Conservation (phyloP, 164 flowering plant genomes). For the Vitis labrusca region DNA sequence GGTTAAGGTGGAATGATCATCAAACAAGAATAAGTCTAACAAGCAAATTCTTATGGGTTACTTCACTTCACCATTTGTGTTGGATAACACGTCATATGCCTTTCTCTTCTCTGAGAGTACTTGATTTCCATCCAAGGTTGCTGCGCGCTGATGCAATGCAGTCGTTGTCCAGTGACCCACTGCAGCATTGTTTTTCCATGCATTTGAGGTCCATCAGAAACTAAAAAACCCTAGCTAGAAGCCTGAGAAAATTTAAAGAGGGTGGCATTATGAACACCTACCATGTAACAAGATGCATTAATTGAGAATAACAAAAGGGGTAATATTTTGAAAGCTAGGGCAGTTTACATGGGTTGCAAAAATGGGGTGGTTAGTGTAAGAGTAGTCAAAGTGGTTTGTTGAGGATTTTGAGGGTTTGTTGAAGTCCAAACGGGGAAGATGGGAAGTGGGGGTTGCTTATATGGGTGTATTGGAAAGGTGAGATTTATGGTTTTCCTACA, state of each 20-base stretch:
- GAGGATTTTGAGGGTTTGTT: constrained; percentile 25
- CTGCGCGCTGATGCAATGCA: not conserved
- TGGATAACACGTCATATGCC: constrained; percentile 27
- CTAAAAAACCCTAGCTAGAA: too few relatives aligned
- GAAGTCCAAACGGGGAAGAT: constrained; percentile 31
- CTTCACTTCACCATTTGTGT: constrained; percentile 22
- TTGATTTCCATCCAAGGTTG: constrained; percentile 3
- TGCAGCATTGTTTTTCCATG: not conserved
- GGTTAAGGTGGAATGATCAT: constrained; percentile 7
- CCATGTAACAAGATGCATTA: constrained; percentile 15
- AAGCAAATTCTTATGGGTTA: constrained; percentile 23
- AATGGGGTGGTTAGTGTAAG: not conserved
- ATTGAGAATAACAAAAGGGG: constrained; percentile 10
- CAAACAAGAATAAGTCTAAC: constrained; percentile 6
- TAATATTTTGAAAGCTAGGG: not conserved
- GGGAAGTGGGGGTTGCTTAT: constrained; percentile 20
- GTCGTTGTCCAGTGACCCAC: not conserved
- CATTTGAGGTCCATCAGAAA: too few relatives aligned
- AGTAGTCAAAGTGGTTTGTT: constrained; percentile 28
- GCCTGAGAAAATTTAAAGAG: not conserved
- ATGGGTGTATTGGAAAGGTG: constrained; percentile 20
- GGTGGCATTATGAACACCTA: constrained; percentile 13
- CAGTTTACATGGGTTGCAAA: not conserved
- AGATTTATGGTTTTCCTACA: constrained; percentile 23
- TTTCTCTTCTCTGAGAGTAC: too few relatives aligned